phyloP scores from a whole-genome alignment of 805 yeast species.

The Hermanozyma aechmeae region DNA sequence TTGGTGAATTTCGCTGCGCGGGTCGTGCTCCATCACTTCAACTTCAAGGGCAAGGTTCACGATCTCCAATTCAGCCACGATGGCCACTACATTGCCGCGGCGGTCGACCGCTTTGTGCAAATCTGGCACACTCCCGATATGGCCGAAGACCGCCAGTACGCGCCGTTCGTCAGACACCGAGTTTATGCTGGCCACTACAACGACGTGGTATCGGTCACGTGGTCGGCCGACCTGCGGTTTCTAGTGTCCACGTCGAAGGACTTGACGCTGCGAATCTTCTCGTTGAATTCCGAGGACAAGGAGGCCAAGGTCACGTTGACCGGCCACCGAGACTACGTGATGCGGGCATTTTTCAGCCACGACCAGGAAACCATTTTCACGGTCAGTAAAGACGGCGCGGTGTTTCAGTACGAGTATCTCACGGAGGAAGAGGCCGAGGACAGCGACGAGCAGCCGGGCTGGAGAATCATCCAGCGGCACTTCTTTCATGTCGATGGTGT shows the following conservation, averaged over 20 bases:
- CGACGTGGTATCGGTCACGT: conserved; percentile 66
- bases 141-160: conserved; percentile 82
- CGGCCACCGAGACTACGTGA: conserved; percentile 86
- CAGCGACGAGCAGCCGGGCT: conserved; percentile 19
- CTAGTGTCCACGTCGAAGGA: conserved; percentile 83
- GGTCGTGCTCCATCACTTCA: conserved; percentile 87
- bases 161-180: conserved; percentile 88
- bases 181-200: conserved; percentile 89
- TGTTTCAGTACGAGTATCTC: conserved; percentile 84
- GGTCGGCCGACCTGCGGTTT: conserved; percentile 90
- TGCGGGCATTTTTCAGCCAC: conserved; percentile 79
- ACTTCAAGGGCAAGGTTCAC: conserved; percentile 70
- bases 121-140: conserved; percentile 87
- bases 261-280: conserved; percentile 78
- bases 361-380: conserved; percentile 88
- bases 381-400: conserved; percentile 88
- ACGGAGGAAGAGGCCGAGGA: conserved; percentile 34
- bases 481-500: conserved; percentile 59
- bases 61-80: conserved; percentile 82
- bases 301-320: conserved; percentile 76
- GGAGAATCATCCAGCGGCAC: conserved; percentile 79
- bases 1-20: conserved; percentile 77
- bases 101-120: conserved; percentile 73
- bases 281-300: conserved; percentile 58
- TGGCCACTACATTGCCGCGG: conserved; percentile 81